A percentile compares a stretch with the other conserved stretches of the same genome.
Conservation (phyloP, 805 yeast genomes). For the Metschnikowia arizonensis region DNA sequence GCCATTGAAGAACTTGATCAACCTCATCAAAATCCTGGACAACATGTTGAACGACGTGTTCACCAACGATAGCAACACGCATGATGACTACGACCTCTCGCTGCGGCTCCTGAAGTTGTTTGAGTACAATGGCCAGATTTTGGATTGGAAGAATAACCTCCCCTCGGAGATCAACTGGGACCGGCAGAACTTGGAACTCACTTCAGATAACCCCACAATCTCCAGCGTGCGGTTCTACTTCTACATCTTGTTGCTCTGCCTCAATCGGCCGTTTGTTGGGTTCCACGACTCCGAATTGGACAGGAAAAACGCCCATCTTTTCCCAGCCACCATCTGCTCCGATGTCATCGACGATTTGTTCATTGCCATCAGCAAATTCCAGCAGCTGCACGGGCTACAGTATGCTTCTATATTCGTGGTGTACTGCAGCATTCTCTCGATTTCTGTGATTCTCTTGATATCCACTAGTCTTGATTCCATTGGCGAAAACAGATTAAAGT, state of each 20-base stretch:
- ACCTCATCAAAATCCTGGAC: constrained; percentile 42
- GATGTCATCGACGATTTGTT: constrained; percentile 42
- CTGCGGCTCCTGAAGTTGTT: constrained; percentile 36
- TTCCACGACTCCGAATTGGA: constrained; percentile 14
- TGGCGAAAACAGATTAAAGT: constrained; percentile 28
- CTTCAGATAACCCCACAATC: constrained; percentile 51
- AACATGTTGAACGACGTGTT: constrained; percentile 44
- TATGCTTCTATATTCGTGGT: constrained; percentile 45
- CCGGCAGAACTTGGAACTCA: constrained; percentile 31
- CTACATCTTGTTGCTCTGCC: constrained; percentile 54
- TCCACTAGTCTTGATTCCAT: constrained; percentile 26
- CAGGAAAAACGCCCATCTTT: constrained; percentile 15
- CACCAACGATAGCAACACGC: constrained; percentile 29
- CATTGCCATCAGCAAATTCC: constrained; percentile 35
- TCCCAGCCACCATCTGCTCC: constrained; percentile 34
- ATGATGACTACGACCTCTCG: constrained; percentile 37
- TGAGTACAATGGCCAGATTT: constrained; percentile 48
- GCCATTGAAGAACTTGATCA: constrained; percentile 42
- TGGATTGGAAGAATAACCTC: constrained; percentile 48
- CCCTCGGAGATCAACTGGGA: constrained; percentile 52
- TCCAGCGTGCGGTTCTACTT: constrained; percentile 54
- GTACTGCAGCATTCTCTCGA: constrained; percentile 44
- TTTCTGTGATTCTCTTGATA: constrained; percentile 38
- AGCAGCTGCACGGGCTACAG: constrained; percentile 36
- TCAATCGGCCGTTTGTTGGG: constrained; percentile 58